A percentile compares a stretch with the other conserved stretches of the same genome.
phyloP scores from a whole-genome alignment of 495 filamentous ascomycete species.

The Ramalina intermedia region DNA sequence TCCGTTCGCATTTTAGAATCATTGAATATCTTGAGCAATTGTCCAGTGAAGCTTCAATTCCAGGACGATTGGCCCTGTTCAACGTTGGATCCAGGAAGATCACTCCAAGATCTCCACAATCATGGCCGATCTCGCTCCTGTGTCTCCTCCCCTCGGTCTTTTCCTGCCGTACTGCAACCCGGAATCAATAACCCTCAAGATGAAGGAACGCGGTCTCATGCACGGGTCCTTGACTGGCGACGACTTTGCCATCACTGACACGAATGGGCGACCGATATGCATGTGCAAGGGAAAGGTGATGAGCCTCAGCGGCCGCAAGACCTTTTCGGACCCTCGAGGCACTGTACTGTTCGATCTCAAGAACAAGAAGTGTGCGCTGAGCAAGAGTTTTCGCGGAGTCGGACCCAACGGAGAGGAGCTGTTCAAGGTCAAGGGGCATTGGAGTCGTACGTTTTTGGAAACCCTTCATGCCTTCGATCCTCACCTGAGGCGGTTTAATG shows the following conservation, averaged over 20 bases:
- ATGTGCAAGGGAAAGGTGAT: conserved; percentile 11
- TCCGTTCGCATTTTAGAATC: too few relatives aligned
- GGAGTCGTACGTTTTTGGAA: conserved; percentile 1
- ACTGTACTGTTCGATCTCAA: conserved; percentile 9
- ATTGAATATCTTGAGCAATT: too few relatives aligned
- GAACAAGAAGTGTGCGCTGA: conserved; percentile 7
- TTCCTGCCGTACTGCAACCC: conserved; percentile 5
- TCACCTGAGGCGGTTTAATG: too few relatives aligned
- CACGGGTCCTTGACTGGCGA: conserved; percentile 6
- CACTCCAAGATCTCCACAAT: too few relatives aligned
- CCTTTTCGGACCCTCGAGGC: conserved; percentile 5
- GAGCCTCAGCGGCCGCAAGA: conserved; percentile 6
- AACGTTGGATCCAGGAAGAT: too few relatives aligned
- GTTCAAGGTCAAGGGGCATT: conserved; percentile 10
- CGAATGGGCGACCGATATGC: conserved; percentile 2
- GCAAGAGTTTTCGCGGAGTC: conserved; percentile 6
- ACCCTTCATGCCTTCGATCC: not conserved
- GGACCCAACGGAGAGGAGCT: conserved; percentile 6
- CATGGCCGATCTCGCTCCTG: conserved; percentile 1
- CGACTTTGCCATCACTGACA: conserved; percentile 10
- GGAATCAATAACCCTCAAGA: conserved; percentile 10
- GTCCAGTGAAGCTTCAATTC: too few relatives aligned
- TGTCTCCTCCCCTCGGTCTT: conserved; percentile 4
- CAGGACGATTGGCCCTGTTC: too few relatives aligned
- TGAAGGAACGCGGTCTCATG: conserved; percentile 11